Conservation (phyloP, 805 yeast genomes). For the Priceomyces carsonii region DNA sequence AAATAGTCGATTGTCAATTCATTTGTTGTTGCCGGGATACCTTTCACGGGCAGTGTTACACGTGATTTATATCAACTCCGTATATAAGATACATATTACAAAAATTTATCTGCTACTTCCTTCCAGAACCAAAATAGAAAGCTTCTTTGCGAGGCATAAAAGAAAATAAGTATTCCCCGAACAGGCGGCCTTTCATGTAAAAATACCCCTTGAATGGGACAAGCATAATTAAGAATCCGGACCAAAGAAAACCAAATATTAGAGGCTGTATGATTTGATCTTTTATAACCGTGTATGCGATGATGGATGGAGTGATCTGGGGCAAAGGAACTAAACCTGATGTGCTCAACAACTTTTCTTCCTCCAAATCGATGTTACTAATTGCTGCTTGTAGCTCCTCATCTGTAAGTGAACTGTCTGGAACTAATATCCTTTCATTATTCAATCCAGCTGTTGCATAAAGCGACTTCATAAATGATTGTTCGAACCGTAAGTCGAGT, state of each 20-base stretch:
- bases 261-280: constrained; percentile 57
- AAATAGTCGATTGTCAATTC: too few species aligned
- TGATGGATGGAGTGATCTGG: constrained; percentile 44
- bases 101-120: too few species aligned
- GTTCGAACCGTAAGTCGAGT: constrained; percentile 71
- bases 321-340: constrained; percentile 25
- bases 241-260: constrained; percentile 51
- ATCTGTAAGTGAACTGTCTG: constrained; percentile 15
- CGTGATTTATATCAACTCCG: too few species aligned
- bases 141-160: too few species aligned
- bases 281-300: constrained; percentile 48
- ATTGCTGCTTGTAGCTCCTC: constrained; percentile 19
- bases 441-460: constrained; percentile 27
- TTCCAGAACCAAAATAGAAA: too few species aligned
- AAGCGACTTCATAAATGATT: constrained; percentile 48
- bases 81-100: too few species aligned
- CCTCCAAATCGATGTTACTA: constrained; percentile 15
- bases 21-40: too few species aligned
- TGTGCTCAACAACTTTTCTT: constrained; percentile 5
- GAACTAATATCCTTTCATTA: neutral
- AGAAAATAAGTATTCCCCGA: neutral
- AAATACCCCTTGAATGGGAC: constrained; percentile 4
- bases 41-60: too few species aligned
- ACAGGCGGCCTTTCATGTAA: neutral
- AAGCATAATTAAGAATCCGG: constrained; percentile 35